Evolutionary conservation across 2,329 filamentous ascomycete species (phyloP).

Genomic region (Colletotrichum abscissum): DNA sequence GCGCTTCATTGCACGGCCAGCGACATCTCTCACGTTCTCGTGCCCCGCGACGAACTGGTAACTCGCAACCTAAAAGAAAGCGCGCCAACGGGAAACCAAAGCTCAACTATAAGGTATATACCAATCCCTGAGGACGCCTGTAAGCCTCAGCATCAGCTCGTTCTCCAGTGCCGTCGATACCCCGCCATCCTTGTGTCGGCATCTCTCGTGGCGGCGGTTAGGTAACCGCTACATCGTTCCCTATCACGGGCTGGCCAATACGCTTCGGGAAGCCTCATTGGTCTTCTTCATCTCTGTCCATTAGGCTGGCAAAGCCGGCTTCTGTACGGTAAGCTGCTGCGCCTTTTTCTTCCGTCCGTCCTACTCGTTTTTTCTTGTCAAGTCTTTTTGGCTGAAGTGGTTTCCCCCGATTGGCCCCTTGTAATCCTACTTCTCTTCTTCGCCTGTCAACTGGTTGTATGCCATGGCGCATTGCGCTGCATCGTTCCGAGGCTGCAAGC

Average conservation of each 20-base stretch:
- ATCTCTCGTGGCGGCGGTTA: neutral
- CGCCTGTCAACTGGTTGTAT: neutral
- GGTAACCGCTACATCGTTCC: constrained; percentile 16
- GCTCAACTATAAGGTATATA: neutral
- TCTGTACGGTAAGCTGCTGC: constrained; percentile 25
- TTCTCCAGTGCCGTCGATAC: neutral
- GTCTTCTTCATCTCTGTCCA: constrained; percentile 13
- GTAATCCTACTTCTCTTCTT: neutral
- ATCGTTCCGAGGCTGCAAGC: neutral
- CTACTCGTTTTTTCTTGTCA: neutral
- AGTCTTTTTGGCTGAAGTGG: neutral
- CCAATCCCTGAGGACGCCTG: neutral
- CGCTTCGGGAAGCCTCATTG: constrained; percentile 15
- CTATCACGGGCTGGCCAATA: constrained; percentile 18
- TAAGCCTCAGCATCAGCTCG: neutral
- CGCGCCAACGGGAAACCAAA: neutral
- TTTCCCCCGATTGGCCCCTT: constrained; percentile 16
- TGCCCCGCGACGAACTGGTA: constrained; percentile 26
- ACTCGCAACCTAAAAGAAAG: neutral
- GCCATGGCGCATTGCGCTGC: constrained; percentile 6
- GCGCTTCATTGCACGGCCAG: constrained; percentile 9
- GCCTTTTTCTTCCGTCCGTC: neutral
- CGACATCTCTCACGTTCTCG: constrained; percentile 1
- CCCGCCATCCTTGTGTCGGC: neutral
- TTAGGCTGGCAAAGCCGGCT: constrained; percentile 4